Conservation (phyloP, 495 filamentous ascomycete genomes). For the Amniculicola lignicola region DNA sequence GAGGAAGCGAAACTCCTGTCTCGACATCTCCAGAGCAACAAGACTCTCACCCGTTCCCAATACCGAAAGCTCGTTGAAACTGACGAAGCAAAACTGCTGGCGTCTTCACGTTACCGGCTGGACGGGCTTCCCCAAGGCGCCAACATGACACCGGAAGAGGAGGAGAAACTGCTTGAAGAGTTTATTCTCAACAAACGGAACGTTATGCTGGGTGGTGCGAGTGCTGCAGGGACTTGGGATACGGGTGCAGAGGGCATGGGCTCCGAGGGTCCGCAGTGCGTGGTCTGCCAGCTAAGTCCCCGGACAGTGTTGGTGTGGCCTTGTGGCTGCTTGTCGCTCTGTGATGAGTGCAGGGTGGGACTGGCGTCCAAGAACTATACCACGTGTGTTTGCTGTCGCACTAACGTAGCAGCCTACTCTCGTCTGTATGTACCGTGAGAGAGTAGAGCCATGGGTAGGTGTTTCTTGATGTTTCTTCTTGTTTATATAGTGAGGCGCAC, state of each 20-base stretch:
- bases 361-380: constrained; percentile 96
- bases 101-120: constrained; percentile 46
- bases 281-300: constrained; percentile 85
- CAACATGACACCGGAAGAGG: constrained; percentile 62
- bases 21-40: constrained; percentile 66
- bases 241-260: constrained; percentile 69
- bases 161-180: constrained; percentile 74
- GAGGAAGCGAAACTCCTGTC: constrained; percentile 80
- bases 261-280: constrained; percentile 76
- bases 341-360: constrained; percentile 90
- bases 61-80: constrained; percentile 64
- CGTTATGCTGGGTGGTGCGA: constrained; percentile 24
- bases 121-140: constrained; percentile 7
- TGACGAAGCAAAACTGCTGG: constrained; percentile 64
- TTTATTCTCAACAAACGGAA: constrained; percentile 66
- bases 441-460: no score
- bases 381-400: constrained; percentile 88
- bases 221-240: constrained; percentile 52
- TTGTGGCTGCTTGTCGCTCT: constrained; percentile 87
- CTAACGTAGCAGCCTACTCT: constrained; percentile 80
- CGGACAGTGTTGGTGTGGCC: constrained; percentile 94
- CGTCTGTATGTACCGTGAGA: constrained; percentile 81
- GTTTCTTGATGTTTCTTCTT: no score
- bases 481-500: no score
- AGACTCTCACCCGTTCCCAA: constrained; percentile 76